Evolutionary conservation across 2,329 filamentous ascomycete genomes (phyloP), one percentile per base, ranked within the genome.

Genomic region (Aureobasidium sp.): DNA sequence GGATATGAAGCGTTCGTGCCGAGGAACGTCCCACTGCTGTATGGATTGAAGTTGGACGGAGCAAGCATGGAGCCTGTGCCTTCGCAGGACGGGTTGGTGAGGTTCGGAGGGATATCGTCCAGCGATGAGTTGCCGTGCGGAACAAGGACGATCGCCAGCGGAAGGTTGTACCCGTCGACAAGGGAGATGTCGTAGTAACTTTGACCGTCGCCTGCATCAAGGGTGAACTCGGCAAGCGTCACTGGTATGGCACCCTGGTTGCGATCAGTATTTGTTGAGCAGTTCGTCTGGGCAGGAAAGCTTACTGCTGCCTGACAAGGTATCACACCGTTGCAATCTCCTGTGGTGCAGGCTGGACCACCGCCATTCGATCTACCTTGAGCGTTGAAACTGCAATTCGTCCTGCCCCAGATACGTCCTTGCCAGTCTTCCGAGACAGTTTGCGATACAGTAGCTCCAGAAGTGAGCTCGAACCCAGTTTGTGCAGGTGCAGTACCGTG

Each of bases 131-230:
- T 86, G 60, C 81, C 79, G 24, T 85, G 81, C 12, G 75, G 71
- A 48, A 77, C 70, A 27, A 79, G 69, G 24, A 80, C 73, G 40
- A 82, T 83, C 33, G 83, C 86, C 64, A 92, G 71, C 1, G 88
- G 88, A 1, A 93, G 75, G 70, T 93, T 93, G 80, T 93, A 93
- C 53, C 90, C 90, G 70, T 94, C 90, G 24, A 94, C 90, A 2
- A 93, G 79, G 44, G 88, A 91, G 65, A 94, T 89, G 72, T 94
- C 90, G 75, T 92, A 93, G 72, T 90, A 94, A 11, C 85, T 88
- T 70, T 91, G 87, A 24, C 79, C 77, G 47, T 81, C 75, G 33
- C 87, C 86, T 31, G 86, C 88, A 54, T 84, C 82, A 17, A 93
- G 80, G 60, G 87, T 91, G 74, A 94, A 92, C 70, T 95, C 90